Evolutionary conservation across 805 yeast genomes (phyloP).

Genomic region (Lipomyces yamadae): DNA sequence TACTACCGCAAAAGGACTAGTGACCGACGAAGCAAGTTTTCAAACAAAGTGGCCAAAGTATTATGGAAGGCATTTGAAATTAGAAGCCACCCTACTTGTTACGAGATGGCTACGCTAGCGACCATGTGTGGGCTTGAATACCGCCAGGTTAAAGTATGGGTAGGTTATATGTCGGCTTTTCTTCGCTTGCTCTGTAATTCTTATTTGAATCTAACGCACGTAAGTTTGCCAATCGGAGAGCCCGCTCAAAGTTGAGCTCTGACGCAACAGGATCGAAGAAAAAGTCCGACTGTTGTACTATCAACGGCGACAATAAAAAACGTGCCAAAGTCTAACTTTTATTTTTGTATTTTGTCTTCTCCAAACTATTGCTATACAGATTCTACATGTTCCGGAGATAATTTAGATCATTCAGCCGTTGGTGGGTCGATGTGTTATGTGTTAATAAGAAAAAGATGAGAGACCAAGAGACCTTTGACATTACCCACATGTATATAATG

Average conservation of each 20-base stretch:
- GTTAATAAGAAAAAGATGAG: no score
- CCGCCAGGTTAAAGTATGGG: slow-evolving; percentile 8
- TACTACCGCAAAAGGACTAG: not conserved
- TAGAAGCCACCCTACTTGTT: not conserved
- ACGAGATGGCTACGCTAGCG: not conserved
- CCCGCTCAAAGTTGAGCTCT: not conserved
- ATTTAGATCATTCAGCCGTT: no score
- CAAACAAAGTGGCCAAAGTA: not conserved
- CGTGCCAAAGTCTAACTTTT: no score
- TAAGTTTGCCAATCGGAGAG: not conserved
- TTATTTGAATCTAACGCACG: not conserved
- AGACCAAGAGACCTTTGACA: no score
- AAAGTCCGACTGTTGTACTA: not conserved
- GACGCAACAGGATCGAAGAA: not conserved
- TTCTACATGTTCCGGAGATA: no score
- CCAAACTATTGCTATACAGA: no score
- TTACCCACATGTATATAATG: no score
- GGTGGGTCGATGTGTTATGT: no score
- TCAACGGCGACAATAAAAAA: no score
- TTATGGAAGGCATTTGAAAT: not conserved
- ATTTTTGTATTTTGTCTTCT: no score
- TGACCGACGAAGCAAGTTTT: not conserved
- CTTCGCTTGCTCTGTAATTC: not conserved
- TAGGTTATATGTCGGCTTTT: not conserved
- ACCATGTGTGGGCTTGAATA: slow-evolving; percentile 6